Conservation (phyloP, 768 basidiomycete genomes). For the Chalciporus pseudorubinellus region DNA sequence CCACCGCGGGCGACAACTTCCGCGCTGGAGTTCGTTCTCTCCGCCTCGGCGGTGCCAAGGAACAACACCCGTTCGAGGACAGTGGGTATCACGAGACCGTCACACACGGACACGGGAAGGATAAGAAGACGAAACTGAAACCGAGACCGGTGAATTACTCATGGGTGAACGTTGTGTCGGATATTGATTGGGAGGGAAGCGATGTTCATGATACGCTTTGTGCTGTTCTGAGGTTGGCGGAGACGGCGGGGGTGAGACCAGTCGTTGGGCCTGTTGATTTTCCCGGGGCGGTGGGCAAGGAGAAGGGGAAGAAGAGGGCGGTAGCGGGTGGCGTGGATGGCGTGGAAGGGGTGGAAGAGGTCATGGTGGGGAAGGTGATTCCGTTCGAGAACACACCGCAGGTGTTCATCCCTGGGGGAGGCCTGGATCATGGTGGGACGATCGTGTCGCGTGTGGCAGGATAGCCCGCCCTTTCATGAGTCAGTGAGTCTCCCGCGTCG, state of each 20-base stretch:
- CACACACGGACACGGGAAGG: constrained; percentile 21
- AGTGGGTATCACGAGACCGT: constrained; percentile 23
- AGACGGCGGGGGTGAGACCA: constrained; percentile 33
- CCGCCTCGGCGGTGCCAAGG: constrained; percentile 30
- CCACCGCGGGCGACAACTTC: constrained; percentile 70
- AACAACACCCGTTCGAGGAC: constrained; percentile 26
- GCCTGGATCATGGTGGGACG: constrained; percentile 34
- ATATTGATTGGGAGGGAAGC: constrained; percentile 81
- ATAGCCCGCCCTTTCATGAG: constrained; percentile 5
- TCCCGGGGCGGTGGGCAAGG: constrained; percentile 2
- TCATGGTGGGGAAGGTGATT: constrained; percentile 26
- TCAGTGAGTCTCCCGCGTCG: too few species aligned
- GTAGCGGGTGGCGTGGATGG: constrained; percentile 7
- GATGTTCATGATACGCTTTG: constrained; percentile 58
- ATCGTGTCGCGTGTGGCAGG: constrained; percentile 36
- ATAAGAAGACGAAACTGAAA: constrained; percentile 32
- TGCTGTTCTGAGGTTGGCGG: constrained; percentile 39
- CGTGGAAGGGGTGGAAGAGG: constrained; percentile 18
- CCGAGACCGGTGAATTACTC: constrained; percentile 63
- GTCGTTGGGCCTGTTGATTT: constrained; percentile 24
- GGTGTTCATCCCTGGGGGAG: constrained; percentile 27
- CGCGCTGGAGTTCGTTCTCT: constrained; percentile 69
- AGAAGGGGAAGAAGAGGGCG: constrained; percentile 30
- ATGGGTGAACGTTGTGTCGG: constrained; percentile 79
- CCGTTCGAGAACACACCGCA: constrained; percentile 37